Conservation (phyloP, 164 flowering plant genomes). For the Chloranthus sessilifolius region DNA sequence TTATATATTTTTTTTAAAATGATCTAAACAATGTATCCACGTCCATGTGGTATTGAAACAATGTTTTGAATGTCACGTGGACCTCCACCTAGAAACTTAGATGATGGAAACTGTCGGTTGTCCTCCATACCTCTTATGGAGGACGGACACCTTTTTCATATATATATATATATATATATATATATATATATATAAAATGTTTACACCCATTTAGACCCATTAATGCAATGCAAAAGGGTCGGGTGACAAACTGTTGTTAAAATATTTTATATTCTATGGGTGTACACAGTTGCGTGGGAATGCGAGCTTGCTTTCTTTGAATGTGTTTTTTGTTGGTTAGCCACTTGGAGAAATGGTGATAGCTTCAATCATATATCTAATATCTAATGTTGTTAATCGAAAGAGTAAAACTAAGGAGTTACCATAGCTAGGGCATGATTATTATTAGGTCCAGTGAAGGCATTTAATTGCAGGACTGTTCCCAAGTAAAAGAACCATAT, state of each 20-base stretch:
- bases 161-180: too few species aligned
- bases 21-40: too few species aligned
- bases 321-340: background rate
- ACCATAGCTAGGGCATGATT: conserved; percentile 3
- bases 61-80: too few species aligned
- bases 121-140: too few species aligned
- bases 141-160: too few species aligned
- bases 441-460: conserved; percentile 13
- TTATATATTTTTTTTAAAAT: too few species aligned
- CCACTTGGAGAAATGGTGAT: conserved; percentile 2
- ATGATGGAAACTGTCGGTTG: too few species aligned
- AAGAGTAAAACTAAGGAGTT: background rate
- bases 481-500: conserved; percentile 25
- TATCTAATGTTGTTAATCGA: background rate
- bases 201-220: too few species aligned
- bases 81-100: too few species aligned
- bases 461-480: conserved; percentile 26
- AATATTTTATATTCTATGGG: conserved; percentile 8
- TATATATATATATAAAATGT: too few species aligned
- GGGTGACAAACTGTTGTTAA: conserved; percentile 10
- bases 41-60: too few species aligned
- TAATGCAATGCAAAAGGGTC: conserved; percentile 12
- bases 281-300: conserved; percentile 10
- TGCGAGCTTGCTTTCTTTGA: background rate
- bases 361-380: conserved; percentile 11